Base-by-base conservation (phyloP, 2,329 filamentous ascomycete genomes). In the Acephala macrosclerotiorum region DNA sequence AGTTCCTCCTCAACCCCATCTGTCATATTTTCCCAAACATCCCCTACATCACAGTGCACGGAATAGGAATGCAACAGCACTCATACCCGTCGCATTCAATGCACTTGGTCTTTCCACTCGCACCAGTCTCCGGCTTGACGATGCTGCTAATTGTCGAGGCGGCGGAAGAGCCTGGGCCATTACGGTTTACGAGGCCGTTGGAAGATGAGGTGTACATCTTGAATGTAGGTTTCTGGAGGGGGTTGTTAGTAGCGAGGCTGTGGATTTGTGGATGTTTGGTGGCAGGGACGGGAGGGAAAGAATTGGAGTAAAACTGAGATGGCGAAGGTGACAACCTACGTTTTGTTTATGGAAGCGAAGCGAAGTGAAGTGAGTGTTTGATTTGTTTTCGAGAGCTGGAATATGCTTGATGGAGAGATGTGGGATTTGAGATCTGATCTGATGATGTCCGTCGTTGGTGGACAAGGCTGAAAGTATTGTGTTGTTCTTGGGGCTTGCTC, bases 61-160 rank as follows among this genome's bases (percentile, higher is more conserved):
- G 83, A 61, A 81, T 80, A 0, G 81, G 81, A 65, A 87, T 84
- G 73, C 84, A 87, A 75, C 84, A 87, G 74, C 84, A 87, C 59
- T 84, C 78, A 69, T 79, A 82, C 42, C 80, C 83, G 68, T 81
- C 83, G 70, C 83, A 85, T 71, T 84, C 79, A 66, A 85, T 78
- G 71, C 83, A 85, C 65, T 79, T 80, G 1, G 82, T 82, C 74
- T 81, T 80, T 49, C 77, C 78, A 36, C 78, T 79, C 0, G 77
- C 73, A 2, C 76, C 76, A 47, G 76, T 77, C 57, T 80, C 79
- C 8, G 82, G 81, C 77, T 86, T 86, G 70, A 85, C 73, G 72
- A 87, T 83, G 71, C 76, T 81, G 69, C 81, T 80, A 67, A 82
- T 79, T 60, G 82, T 83, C 53, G 82, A 83, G 1, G 81, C 78